Evolutionary conservation across 306 rosid genomes (phyloP), one percentile per base, ranked within the genome.

Genomic region (Ormosia semicastrata): DNA sequence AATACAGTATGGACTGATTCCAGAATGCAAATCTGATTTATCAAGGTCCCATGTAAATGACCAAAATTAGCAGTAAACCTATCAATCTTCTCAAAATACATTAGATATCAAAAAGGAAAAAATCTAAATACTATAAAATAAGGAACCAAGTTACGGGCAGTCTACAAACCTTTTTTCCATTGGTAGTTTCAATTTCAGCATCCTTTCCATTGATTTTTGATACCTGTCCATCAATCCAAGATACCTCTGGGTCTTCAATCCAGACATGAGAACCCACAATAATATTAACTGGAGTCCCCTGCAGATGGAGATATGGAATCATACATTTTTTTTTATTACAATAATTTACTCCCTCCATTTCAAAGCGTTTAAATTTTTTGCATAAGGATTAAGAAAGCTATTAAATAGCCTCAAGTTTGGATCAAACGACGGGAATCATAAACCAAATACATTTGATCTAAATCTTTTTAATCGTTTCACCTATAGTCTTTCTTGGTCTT

Each of bases 191-290:
- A 79, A 96, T 92, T 81, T 93, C 94, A 59, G 92, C 97, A 79
- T 93, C 97, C 58, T 91, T 82, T 80, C 89, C 98, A 8, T 63
- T 92, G 88, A 93, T 93, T 86, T 96, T 92, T 43, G 85, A 67
- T 34, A 96, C 98, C 75, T 85, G 90, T 60, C 98, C 99, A 85
- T 92, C 97, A 24, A 89, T 75, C 95, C 98, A 96, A 62, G 97
- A 89, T 75, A 73, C 84, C 1, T 89, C 97, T 63, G 97, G 91
- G 82, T 93, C 97, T 85, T 91, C 97, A 33, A 81, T 85, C 99
- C 99, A 96, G 83, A 96, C 99, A 84, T 93, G 97, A 81, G 99
- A 96, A 80, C 98, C 94, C 82, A 89, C 98, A 66, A 85, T 92
- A 79, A 96, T 96, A 87, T 93, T 96, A 83, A 89, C 98, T 4